phyloP scores from a whole-genome alignment of 495 filamentous ascomycete genomes.

The Jackrogersella multiformis region DNA sequence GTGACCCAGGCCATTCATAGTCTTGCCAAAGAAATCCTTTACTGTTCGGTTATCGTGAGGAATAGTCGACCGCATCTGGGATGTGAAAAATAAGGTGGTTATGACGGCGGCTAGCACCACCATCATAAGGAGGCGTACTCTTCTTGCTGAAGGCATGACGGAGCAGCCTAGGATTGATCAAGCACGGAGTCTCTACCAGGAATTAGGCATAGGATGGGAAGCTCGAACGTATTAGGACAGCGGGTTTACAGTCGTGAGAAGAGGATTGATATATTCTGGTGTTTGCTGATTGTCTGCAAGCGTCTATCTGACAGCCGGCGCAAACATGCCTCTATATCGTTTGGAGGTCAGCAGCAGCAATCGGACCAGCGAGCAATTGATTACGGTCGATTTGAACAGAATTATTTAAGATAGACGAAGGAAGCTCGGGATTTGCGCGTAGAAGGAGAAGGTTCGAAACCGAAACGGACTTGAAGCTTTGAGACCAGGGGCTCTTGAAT shows the following conservation, averaged over 20 bases:
- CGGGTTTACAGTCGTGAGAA: not conserved
- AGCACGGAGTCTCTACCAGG: not conserved
- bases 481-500: slow-evolving; percentile 6
- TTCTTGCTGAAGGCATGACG: slow-evolving; percentile 77
- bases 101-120: slow-evolving; percentile 65
- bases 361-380: slow-evolving; percentile 1
- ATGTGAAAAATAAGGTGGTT: slow-evolving; percentile 70
- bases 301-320: slow-evolving; percentile 28
- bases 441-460: slow-evolving; percentile 21
- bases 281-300: slow-evolving; percentile 16
- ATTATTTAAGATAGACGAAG: not conserved
- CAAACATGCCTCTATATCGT: slow-evolving; percentile 34
- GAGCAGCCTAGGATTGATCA: slow-evolving; percentile 4
- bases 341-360: not conserved
- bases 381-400: not conserved
- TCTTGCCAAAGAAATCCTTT: slow-evolving; percentile 66
- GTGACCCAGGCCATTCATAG: slow-evolving; percentile 58
- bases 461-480: slow-evolving; percentile 17
- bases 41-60: slow-evolving; percentile 51
- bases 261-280: not conserved
- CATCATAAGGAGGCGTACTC: slow-evolving; percentile 68
- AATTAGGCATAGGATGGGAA: slow-evolving; percentile 18
- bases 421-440: slow-evolving; percentile 9
- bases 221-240: not conserved
- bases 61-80: slow-evolving; percentile 48